Evolutionary conservation across 202 grass and related monocot species (phyloP).

Genomic region (Brachypodium distachyon): DNA sequence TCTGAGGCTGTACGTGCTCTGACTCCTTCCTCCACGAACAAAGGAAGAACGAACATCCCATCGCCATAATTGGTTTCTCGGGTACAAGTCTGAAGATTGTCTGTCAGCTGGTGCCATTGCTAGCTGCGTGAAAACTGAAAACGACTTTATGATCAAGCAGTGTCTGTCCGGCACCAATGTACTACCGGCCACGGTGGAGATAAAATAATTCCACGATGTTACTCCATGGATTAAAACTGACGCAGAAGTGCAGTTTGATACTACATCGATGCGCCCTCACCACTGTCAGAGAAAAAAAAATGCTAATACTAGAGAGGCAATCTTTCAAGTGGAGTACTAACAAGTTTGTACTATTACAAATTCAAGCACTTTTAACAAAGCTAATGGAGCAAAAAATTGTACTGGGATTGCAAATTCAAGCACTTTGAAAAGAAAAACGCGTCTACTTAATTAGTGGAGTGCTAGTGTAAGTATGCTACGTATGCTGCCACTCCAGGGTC

Average conservation of each 20-base stretch:
- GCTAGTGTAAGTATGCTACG: background rate
- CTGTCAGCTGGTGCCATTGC: background rate
- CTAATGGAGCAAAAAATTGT: too few species aligned
- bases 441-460: background rate
- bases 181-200: too few species aligned
- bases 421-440: too few species aligned
- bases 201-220: background rate
- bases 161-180: background rate
- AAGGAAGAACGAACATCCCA: background rate
- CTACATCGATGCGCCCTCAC: background rate
- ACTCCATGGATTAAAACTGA: background rate
- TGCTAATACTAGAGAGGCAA: background rate
- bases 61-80: too few species aligned
- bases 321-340: too few species aligned
- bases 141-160: background rate
- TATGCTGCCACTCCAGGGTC: background rate
- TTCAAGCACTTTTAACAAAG: too few species aligned
- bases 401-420: background rate
- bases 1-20: too few species aligned
- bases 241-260: background rate
- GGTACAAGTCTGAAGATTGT: conserved; percentile 9
- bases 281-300: background rate
- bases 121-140: too few species aligned
- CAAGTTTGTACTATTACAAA: too few species aligned
- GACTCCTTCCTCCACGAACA: background rate